phyloP scores from a whole-genome alignment of 2,329 filamentous ascomycete species.

The Aspergillus quadrilineatus region DNA sequence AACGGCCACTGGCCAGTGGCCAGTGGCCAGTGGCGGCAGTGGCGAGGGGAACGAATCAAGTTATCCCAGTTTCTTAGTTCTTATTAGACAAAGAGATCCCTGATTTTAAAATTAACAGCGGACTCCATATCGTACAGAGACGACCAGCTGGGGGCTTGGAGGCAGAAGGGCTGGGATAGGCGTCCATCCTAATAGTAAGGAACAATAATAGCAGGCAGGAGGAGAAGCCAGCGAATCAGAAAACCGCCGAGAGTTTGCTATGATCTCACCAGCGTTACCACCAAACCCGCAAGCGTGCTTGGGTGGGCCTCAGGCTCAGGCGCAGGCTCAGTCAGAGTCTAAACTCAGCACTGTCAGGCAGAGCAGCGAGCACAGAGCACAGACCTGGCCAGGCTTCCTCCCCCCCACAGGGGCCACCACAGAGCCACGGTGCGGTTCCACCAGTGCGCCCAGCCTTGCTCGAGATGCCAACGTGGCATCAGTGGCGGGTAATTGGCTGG shows the following conservation, averaged over 20 bases:
- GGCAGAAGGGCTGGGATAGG: background rate
- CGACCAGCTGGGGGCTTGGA: background rate
- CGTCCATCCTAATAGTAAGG: background rate
- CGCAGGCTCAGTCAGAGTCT: too few species aligned
- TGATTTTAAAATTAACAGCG: background rate
- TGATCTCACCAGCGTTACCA: background rate
- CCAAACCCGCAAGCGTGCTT: background rate
- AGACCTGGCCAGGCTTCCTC: background rate
- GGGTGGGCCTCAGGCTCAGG: background rate
- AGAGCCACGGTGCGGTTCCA: too few species aligned
- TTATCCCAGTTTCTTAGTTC: background rate
- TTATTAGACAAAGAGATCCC: background rate
- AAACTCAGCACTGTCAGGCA: background rate
- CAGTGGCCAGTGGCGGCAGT: background rate
- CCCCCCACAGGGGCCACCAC: background rate
- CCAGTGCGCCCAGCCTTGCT: background rate
- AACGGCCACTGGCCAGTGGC: background rate
- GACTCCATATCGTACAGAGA: too few species aligned
- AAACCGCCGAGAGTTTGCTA: background rate
- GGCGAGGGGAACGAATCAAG: background rate
- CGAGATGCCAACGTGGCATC: slow-evolving; percentile 20
- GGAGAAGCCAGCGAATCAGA: background rate
- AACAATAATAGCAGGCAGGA: background rate
- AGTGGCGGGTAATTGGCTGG: slow-evolving; percentile 22
- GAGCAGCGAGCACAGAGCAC: background rate